phyloP scores from a whole-genome alignment of 805 yeast genomes.

The Lachancea kluyveri region DNA sequence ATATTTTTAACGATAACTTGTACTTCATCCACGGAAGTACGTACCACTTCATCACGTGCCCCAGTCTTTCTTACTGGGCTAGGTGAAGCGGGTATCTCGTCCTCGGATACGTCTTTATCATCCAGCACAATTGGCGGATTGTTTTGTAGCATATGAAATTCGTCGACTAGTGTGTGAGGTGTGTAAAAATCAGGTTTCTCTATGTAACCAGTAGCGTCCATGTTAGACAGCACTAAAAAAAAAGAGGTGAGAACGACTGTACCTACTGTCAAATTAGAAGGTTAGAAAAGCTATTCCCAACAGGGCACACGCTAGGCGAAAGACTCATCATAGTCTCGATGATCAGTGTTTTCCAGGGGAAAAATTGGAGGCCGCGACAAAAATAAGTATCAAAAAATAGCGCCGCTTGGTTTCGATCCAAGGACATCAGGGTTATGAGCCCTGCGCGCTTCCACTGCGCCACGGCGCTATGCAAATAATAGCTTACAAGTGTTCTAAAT shows the following conservation, averaged over 20 bases:
- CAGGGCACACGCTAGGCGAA: no score
- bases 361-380: not conserved
- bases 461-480: conserved; percentile 79
- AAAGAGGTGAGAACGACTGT: no score
- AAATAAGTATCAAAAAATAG: conserved; percentile 38
- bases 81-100: no score
- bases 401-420: conserved; percentile 96
- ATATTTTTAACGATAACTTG: conserved; percentile 16
- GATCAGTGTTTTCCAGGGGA: conserved; percentile 1
- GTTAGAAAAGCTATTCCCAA: no score
- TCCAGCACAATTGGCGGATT: conserved; percentile 12
- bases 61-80: not conserved
- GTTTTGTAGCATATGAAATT: conserved; percentile 9
- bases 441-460: conserved; percentile 99
- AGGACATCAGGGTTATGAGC: conserved; percentile 98
- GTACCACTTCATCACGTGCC: not conserved
- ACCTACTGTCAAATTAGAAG: no score
- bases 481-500: no score
- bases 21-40: not conserved
- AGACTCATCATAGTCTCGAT: no score
- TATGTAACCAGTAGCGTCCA: no score
- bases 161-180: conserved; percentile 7
- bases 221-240: no score
- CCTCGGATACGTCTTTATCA: conserved; percentile 8
- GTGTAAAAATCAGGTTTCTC: conserved; percentile 8